phyloP scores from a whole-genome alignment of 768 basidiomycete species.

The Pulveroboletus sp. region DNA sequence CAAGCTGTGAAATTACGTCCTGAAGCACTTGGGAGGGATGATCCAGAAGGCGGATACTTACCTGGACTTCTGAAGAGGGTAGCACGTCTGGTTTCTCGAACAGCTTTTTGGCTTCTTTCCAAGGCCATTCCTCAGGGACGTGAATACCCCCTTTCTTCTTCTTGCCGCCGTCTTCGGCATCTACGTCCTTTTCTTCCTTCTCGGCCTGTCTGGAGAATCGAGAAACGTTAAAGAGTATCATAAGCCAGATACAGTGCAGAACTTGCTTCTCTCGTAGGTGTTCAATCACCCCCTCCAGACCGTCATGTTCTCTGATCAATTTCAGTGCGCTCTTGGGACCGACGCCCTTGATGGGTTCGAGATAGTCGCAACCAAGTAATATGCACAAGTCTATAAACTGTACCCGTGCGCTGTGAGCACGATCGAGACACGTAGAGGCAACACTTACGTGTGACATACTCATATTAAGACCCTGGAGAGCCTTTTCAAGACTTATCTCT shows the following conservation, averaged over 20 bases:
- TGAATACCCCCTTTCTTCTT: conserved; percentile 70
- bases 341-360: conserved; percentile 97
- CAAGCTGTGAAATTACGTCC: conserved; percentile 52
- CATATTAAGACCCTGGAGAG: conserved; percentile 89
- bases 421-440: background rate
- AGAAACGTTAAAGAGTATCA: background rate
- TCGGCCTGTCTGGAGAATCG: conserved; percentile 27
- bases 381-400: conserved; percentile 97
- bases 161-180: conserved; percentile 37
- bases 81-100: conserved; percentile 90
- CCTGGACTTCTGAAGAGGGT: conserved; percentile 83
- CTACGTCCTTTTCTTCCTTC: conserved; percentile 45
- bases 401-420: conserved; percentile 2
- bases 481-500: conserved; percentile 81
- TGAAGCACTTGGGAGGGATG: background rate
- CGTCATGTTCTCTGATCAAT: conserved; percentile 78
- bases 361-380: conserved; percentile 95
- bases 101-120: conserved; percentile 90
- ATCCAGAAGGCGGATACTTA: conserved; percentile 30
- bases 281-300: conserved; percentile 68
- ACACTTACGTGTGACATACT: conserved; percentile 75
- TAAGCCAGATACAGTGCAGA: background rate
- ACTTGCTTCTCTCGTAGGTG: conserved; percentile 76
- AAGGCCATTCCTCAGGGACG: conserved; percentile 95
- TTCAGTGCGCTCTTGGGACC: conserved; percentile 96